A percentile compares a stretch with the other conserved stretches of the same genome.
Evolutionary conservation across 164 flowering plant genomes (phyloP).

Genomic region (Berberis thunbergii): DNA sequence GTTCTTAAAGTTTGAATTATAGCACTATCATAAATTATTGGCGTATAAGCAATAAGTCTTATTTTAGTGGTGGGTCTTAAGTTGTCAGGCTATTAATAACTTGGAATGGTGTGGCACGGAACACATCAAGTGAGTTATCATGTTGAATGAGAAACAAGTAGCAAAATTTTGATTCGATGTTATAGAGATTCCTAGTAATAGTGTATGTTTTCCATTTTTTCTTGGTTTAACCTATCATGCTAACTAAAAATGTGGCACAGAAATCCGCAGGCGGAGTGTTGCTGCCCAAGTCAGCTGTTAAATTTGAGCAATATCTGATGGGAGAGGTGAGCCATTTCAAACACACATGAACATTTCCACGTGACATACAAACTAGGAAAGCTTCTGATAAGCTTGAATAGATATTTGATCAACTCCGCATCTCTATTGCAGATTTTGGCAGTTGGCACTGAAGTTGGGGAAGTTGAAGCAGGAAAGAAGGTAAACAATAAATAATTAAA

Average conservation of each 20-base stretch:
- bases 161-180: too few species aligned
- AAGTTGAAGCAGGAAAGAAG: slow-evolving; percentile 79
- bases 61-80: too few species aligned
- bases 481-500: slow-evolving; percentile 19
- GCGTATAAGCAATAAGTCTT: too few species aligned
- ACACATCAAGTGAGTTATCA: too few species aligned
- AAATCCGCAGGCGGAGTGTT: slow-evolving; percentile 96
- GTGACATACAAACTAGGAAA: not conserved
- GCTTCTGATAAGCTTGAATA: not conserved
- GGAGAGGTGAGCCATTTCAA: slow-evolving; percentile 57
- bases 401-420: not conserved
- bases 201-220: too few species aligned
- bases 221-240: too few species aligned
- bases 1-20: too few species aligned
- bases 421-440: slow-evolving; percentile 50
- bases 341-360: not conserved
- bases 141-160: too few species aligned
- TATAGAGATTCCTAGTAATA: too few species aligned
- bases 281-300: slow-evolving; percentile 94
- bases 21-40: too few species aligned
- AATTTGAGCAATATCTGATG: slow-evolving; percentile 77
- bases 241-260: slow-evolving; percentile 23
- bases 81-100: too few species aligned
- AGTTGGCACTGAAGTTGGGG: slow-evolving; percentile 65
- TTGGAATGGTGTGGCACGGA: too few species aligned